These are phyloP conservation scores for Aspergillus campestris DNA, from an alignment of 495 filamentous ascomycete species.

Conservation along the genomic window DNA sequence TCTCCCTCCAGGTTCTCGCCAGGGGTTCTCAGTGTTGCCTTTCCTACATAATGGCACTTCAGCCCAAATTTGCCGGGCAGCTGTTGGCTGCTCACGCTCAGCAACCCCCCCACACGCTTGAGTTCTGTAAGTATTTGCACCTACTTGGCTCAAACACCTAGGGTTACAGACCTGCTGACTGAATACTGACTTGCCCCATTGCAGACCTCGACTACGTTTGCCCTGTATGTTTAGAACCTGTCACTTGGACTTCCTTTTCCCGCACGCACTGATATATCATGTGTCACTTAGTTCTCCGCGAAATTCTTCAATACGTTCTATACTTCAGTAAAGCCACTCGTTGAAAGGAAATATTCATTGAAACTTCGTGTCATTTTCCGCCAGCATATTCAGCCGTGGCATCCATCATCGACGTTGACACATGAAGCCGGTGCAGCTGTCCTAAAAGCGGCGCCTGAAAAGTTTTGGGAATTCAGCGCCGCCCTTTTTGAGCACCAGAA, in stretches of 20 bases:
- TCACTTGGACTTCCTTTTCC: neutral
- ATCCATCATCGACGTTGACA: slow-evolving; percentile 76
- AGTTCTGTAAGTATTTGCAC: too few species aligned
- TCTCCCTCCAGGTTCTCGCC: too few species aligned
- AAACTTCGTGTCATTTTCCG: slow-evolving; percentile 70
- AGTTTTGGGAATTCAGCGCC: slow-evolving; percentile 71
- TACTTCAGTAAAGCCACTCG: slow-evolving; percentile 45
- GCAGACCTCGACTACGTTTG: slow-evolving; percentile 79
- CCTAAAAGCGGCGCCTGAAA: slow-evolving; percentile 51
- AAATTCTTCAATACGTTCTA: slow-evolving; percentile 70
- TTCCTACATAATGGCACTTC: too few species aligned
- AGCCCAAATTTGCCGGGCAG: too few species aligned
- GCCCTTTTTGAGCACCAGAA: slow-evolving; percentile 62
- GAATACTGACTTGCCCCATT: neutral
- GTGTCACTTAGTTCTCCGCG: slow-evolving; percentile 39
- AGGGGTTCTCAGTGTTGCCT: too few species aligned
- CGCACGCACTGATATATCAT: neutral
- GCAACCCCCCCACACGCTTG: too few species aligned
- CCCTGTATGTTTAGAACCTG: slow-evolving; percentile 39
- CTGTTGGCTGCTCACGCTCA: too few species aligned
- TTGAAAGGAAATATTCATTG: slow-evolving; percentile 47
- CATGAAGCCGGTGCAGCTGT: slow-evolving; percentile 86
- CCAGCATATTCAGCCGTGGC: slow-evolving; percentile 93
- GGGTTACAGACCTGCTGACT: too few species aligned
- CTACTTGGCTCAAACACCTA: too few species aligned